phyloP scores from a whole-genome alignment of 139 green algal species.

The Raphidocelis subcapitata region DNA sequence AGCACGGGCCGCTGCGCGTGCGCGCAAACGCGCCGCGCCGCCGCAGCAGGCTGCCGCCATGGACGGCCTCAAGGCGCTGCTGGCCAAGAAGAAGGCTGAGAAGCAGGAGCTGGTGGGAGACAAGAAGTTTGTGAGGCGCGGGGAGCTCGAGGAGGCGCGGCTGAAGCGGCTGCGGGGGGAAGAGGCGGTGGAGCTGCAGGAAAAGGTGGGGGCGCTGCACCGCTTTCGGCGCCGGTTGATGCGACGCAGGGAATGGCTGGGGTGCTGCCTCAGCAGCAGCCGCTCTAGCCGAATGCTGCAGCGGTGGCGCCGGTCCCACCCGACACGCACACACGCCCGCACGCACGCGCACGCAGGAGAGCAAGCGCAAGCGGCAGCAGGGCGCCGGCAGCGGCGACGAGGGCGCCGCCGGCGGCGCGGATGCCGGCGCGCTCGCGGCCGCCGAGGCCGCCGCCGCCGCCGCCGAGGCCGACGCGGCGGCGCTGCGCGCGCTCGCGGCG shows the following conservation, averaged over 20 bases:
- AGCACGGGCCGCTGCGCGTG: no score
- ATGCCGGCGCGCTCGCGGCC: background rate
- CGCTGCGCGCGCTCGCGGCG: constrained; percentile 13
- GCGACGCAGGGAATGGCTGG: background rate
- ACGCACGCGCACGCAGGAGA: constrained; percentile 12
- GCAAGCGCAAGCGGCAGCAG: constrained; percentile 24
- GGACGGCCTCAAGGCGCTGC: constrained; percentile 55
- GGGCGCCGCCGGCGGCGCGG: background rate
- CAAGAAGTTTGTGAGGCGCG: constrained; percentile 40
- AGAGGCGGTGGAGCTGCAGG: constrained; percentile 42
- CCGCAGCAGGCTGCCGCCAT: no score
- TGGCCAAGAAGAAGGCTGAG: constrained; percentile 52
- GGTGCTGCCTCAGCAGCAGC: background rate
- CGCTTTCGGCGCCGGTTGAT: no score
- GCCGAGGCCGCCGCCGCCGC: background rate
- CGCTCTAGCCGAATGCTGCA: background rate
- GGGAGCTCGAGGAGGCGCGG: constrained; percentile 52
- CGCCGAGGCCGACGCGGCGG: background rate
- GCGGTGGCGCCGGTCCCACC: background rate
- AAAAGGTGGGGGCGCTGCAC: constrained; percentile 36
- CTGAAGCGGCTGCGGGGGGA: constrained; percentile 55
- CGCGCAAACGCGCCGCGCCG: no score
- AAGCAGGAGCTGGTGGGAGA: constrained; percentile 39
- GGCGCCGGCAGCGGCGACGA: background rate
- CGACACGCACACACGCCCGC: background rate